These are phyloP conservation scores for Spatholobus suberectus DNA, from an alignment of 306 rosid species.

Conservation along the genomic window DNA sequence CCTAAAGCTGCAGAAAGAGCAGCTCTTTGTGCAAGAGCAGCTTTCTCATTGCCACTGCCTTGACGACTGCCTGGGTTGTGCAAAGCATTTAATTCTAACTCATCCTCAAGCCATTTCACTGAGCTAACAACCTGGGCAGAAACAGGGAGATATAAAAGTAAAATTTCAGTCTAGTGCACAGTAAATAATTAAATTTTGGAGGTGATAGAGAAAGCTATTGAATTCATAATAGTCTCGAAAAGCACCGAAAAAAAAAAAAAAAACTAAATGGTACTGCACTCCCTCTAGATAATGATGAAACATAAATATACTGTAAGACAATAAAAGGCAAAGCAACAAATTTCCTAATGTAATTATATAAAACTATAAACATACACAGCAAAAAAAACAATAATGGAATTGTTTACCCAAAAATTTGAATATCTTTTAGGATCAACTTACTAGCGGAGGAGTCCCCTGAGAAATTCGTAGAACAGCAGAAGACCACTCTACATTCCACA, in stretches of 20 bases:
- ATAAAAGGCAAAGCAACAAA: constrained; percentile 25
- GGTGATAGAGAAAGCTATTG: not conserved
- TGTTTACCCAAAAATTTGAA: constrained; percentile 5
- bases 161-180: constrained; percentile 14
- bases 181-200: constrained; percentile 15
- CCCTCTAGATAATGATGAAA: not conserved
- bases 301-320: constrained; percentile 18
- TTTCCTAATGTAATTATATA: not conserved
- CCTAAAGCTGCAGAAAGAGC: constrained; percentile 99
- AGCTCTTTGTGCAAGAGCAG: constrained; percentile 85
- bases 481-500: constrained; percentile 94
- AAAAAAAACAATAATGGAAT: constrained; percentile 15
- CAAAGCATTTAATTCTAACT: constrained; percentile 95
- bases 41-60: constrained; percentile 96
- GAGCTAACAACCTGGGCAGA: constrained; percentile 90
- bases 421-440: constrained; percentile 58
- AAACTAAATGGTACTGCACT: not conserved
- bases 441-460: constrained; percentile 98
- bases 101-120: constrained; percentile 99
- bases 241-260: not conserved
- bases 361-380: constrained; percentile 7
- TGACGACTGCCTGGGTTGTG: constrained; percentile 92
- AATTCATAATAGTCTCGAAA: not conserved
- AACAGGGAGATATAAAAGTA: constrained; percentile 34
- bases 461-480: constrained; percentile 89